These are phyloP conservation scores for Komagataella pseudopastoris DNA, from an alignment of 805 yeast genomes.

Conservation along the genomic window DNA sequence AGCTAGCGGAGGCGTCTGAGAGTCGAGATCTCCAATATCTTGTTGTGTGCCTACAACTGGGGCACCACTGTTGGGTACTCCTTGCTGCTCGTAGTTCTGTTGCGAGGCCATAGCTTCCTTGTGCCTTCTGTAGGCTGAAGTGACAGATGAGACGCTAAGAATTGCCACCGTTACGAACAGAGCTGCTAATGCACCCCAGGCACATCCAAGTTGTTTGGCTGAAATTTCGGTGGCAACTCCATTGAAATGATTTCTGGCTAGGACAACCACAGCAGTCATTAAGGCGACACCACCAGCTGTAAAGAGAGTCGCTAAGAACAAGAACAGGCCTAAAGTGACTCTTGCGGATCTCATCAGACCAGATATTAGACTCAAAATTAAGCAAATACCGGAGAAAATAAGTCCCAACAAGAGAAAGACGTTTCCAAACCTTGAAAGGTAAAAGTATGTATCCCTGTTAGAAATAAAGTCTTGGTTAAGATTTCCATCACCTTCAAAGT, in stretches of 20 bases:
- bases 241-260: conserved; percentile 60
- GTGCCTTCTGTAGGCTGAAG: conserved; percentile 37
- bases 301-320: conserved; percentile 37
- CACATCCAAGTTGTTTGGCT: conserved; percentile 40
- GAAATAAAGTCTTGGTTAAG: conserved; percentile 41
- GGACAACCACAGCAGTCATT: conserved; percentile 66
- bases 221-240: conserved; percentile 27
- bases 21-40: conserved; percentile 5
- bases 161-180: conserved; percentile 25
- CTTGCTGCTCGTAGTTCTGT: conserved; percentile 8
- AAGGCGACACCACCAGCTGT: conserved; percentile 51
- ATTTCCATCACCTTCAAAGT: conserved; percentile 39
- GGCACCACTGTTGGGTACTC: conserved; percentile 4
- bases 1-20: conserved; percentile 13
- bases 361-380: conserved; percentile 40
- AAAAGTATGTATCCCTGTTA: conserved; percentile 45
- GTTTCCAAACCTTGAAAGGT: conserved; percentile 53
- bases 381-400: conserved; percentile 48
- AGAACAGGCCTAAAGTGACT: conserved; percentile 38
- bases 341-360: conserved; percentile 43
- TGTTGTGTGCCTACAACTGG: conserved; percentile 2
- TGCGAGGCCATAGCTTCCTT: conserved; percentile 22
- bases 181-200: conserved; percentile 59
- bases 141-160: conserved; percentile 35
- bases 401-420: conserved; percentile 48